Base-by-base conservation (phyloP, 768 basidiomycete genomes). In the Heimioporus sp. region DNA sequence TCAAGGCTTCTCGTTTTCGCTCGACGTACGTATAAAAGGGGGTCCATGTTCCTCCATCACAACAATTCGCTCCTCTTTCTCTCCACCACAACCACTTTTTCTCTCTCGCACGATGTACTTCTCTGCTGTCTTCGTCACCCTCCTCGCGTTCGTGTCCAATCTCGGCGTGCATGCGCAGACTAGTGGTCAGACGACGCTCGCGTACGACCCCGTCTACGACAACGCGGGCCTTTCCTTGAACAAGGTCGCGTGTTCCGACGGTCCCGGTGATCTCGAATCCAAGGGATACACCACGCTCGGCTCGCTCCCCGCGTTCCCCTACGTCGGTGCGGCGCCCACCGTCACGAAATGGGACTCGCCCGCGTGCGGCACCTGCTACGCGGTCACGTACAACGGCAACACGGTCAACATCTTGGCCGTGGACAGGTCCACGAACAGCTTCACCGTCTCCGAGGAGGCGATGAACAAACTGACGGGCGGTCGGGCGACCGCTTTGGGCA, bases 401-500 rank as follows among this genome's bases (percentile, higher is more conserved):
- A 78, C 65, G 45, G 69, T 86, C 63, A 74, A 76, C 45, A 65
- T 86, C 13, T 56, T 80, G 10, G 86, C 79, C 2, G 73, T 87
- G 37, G 86, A 88, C 55, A 65, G 66, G 51, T 72, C 83, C 12
- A 49, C 31, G 34, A 31, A 37, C 2, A 76, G 76, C 3, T 79
- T 79, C 60, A 77, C 76, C 7, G 24, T 57, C 12, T 68, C 67
- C 10, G 9, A 56, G 46, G 20, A 0, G 49, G 67, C 67, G 46
- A 71, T 68, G 69, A 39, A 69, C 46, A 24, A 11, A 0, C 24
- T 68, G 56, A 68, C 67, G 30, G 17, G 12, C 1, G 5, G 11
- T 15, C 46, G 51, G 21, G 65, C 67, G 5, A 19, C 0, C 0
- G 10, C 13, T 9, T 19, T 44, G 3, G 67, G 67, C 0, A 63